Evolutionary conservation across 768 basidiomycete genomes (phyloP).

Genomic region (Amanita polypyramis): DNA sequence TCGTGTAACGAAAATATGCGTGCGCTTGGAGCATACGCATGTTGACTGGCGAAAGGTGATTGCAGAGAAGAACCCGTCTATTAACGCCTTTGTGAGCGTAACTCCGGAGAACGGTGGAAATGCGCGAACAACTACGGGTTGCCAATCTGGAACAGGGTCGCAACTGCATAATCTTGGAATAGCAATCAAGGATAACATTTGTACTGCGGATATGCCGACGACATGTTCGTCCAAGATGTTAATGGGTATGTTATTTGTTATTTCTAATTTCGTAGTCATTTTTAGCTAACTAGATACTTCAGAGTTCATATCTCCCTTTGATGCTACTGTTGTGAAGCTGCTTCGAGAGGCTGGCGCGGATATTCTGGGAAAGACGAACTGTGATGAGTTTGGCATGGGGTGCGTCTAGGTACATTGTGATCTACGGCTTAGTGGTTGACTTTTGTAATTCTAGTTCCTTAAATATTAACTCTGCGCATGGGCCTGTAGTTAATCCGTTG

Average conservation of each 20-base stretch:
- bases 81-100: constrained; percentile 48
- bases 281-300: neutral
- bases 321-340: constrained; percentile 72
- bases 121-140: neutral
- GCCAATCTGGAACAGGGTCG: constrained; percentile 7
- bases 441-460: constrained; percentile 44
- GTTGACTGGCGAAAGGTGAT: constrained; percentile 21
- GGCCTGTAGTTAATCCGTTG: constrained; percentile 74
- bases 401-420: constrained; percentile 22
- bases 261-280: neutral
- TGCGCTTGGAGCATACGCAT: neutral
- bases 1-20: neutral
- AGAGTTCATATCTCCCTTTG: constrained; percentile 76
- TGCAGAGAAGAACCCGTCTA: constrained; percentile 23
- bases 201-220: constrained; percentile 47
- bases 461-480: constrained; percentile 64
- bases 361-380: constrained; percentile 84
- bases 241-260: constrained; percentile 34
- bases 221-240: constrained; percentile 79
- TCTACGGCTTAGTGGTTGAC: neutral
- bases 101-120: constrained; percentile 11
- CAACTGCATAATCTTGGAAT: constrained; percentile 37
- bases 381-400: constrained; percentile 99
- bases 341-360: constrained; percentile 54
- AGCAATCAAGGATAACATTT: constrained; percentile 85